Evolutionary conservation across 2,329 filamentous ascomycete genomes (phyloP).

Genomic region (Penicillium sp.): DNA sequence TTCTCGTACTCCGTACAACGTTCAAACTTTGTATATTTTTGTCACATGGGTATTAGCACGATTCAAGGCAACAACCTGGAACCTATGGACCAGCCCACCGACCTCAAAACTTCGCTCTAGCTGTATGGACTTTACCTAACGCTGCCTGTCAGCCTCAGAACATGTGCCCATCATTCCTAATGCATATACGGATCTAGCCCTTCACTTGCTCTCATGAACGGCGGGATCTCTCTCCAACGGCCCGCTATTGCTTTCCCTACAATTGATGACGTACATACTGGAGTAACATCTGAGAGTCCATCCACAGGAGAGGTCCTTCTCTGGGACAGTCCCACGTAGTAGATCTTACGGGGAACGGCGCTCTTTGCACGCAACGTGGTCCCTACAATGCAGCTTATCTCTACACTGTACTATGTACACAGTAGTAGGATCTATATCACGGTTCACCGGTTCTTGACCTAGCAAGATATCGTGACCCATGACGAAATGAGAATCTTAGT

Average conservation of each 20-base stretch:
- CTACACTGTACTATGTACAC: no score
- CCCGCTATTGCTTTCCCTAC: slow-evolving; percentile 9
- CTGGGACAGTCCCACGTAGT: slow-evolving; percentile 1
- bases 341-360: slow-evolving; percentile 1
- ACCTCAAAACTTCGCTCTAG: not conserved
- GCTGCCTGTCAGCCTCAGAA: not conserved
- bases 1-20: not conserved
- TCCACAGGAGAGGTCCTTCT: not conserved
- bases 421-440: no score
- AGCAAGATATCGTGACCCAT: slow-evolving; percentile 1
- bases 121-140: no score
- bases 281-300: slow-evolving; percentile 5
- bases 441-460: not conserved
- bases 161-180: not conserved
- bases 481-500: slow-evolving; percentile 1
- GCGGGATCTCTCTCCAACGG: slow-evolving; percentile 7
- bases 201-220: not conserved
- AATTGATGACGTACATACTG: no score
- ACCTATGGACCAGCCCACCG: slow-evolving; percentile 1
- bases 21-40: not conserved
- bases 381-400: not conserved
- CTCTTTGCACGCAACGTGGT: slow-evolving; percentile 14
- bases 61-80: not conserved
- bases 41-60: not conserved
- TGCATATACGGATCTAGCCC: slow-evolving; percentile 10